Evolutionary conservation across 2,329 filamentous ascomycete genomes (phyloP), one percentile per base, ranked within the genome.

Genomic region (Aureobasidium namibiae): DNA sequence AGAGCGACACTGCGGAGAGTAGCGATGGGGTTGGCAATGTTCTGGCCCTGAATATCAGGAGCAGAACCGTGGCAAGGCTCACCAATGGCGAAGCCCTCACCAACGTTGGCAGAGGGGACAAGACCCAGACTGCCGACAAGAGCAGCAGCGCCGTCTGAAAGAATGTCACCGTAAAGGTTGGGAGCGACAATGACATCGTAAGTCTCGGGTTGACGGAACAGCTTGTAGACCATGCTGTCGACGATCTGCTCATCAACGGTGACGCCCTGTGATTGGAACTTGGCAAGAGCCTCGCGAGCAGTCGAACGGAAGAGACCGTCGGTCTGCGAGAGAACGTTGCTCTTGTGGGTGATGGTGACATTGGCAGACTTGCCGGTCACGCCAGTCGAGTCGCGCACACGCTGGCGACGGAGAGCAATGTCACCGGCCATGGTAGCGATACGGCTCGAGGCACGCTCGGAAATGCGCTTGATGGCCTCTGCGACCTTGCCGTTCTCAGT

Each of bases 221-320:
- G 88, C 81, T 97, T 97, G 84, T 97, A 97, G 61, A 97, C 91
- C 94, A 99, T 99, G 63, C 88, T 92, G 77, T 99, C 94, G 63
- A 99, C 92, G 67, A 99, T 99, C 79, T 99, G 94, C 81, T 97
- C 94, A 76, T 97, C 94, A 58, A 96, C 80, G 42, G 77, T 76
- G 57, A 95, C 78, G 53, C 74, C 75, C 62, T 76, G 74, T 78
- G 89, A 96, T 65, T 78, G 80, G 13, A 81, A 66, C 54, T 80
- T 79, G 29, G 84, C 80, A 9, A 97, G 85, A 4, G 89, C 90
- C 31, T 80, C 80, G 65, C 89, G 86, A 16, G 89, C 84, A 4
- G 89, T 88, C 66, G 87, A 80, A 66, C 94, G 87, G 85, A 99
- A 99, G 49, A 99, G 83, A 33, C 94, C 94, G 75, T 99, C 94